Base-by-base conservation (phyloP, 1,139 yeast species). In the Hyphopichia pseudoburtonii region DNA sequence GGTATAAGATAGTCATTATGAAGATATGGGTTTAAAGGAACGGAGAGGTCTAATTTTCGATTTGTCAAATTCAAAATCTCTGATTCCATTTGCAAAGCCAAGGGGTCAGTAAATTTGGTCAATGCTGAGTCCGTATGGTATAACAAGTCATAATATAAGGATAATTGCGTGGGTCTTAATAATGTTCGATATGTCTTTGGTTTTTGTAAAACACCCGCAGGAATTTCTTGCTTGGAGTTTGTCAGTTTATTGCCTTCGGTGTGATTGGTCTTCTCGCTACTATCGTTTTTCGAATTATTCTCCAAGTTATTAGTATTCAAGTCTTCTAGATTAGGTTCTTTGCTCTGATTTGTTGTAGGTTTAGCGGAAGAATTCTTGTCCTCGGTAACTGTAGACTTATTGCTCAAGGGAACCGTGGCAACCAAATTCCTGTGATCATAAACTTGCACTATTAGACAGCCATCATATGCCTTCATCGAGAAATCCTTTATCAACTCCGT, bases 401-500 rank as follows among this genome's bases (percentile, higher is more conserved):
- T 15, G 14, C 7, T 25, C n/a, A 14, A 17, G n/a, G 5, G 12
- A 14, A 14, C 17, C 8, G 21, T 41, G 12, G 42, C 35, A 2
- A 63, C 60, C 63, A 66, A 60, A 39, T 66, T 57, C 31, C 76
- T 50, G 57, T 89, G 96, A 57, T 92, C 98, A 46, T 77, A 78
- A 14, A 92, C 84, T 52, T 87, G 88, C 36, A 92, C 61, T 15
- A 92, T 86, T 30, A 90, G 67, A 54, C 95, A 87, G 0, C 97
- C 97, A 57, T 90, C 97, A 56, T 87, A 90, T 36, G 87, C 76
- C 41, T 80, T 77, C 22, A 90, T 78, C 12, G 90, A 83, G 32
- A 92, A 86, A 56, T 90, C 97, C 51, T 87, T 80, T 39, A 90
- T 72, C 15, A 90, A 86, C 60, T 90, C 97, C 50, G 90, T 80